Conservation (phyloP, 2,329 filamentous ascomycete genomes). For the Aspergillus tamarii region DNA sequence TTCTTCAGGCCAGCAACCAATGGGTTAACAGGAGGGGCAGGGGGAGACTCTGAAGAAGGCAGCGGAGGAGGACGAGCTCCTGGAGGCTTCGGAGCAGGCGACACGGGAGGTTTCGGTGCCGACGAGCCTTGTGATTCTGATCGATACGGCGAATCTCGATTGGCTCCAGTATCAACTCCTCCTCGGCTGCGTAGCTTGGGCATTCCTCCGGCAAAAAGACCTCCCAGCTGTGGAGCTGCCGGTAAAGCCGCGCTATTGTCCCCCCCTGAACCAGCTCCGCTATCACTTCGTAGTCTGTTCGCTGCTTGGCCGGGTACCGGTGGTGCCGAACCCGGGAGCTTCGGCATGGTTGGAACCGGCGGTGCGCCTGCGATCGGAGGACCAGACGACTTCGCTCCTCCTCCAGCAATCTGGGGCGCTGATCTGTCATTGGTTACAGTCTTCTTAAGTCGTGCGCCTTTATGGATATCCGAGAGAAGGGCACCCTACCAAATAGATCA, state of each 20-base stretch:
- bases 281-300: constrained; percentile 79
- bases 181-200: constrained; percentile 92
- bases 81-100: constrained; percentile 53
- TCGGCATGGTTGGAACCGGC: constrained; percentile 31
- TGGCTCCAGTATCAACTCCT: constrained; percentile 75
- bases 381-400: constrained; percentile 69
- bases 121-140: constrained; percentile 75
- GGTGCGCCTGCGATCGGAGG: constrained; percentile 72
- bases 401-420: constrained; percentile 67
- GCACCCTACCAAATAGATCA: constrained; percentile 66
- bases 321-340: constrained; percentile 48
- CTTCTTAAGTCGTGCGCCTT: constrained; percentile 80
- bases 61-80: constrained; percentile 53
- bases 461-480: constrained; percentile 82
- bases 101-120: constrained; percentile 21
- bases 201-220: constrained; percentile 91
- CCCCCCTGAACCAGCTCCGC: constrained; percentile 57
- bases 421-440: constrained; percentile 90
- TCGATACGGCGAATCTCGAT: constrained; percentile 71
- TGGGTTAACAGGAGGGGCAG: constrained; percentile 57
- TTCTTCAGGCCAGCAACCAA: constrained; percentile 63
- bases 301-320: constrained; percentile 59
- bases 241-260: constrained; percentile 54
- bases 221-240: constrained; percentile 77
- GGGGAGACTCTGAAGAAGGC: constrained; percentile 52